Evolutionary conservation across 257 asterid genomes (phyloP), one percentile per base, ranked within the genome.

Genomic region (Nicotiana undulata): DNA sequence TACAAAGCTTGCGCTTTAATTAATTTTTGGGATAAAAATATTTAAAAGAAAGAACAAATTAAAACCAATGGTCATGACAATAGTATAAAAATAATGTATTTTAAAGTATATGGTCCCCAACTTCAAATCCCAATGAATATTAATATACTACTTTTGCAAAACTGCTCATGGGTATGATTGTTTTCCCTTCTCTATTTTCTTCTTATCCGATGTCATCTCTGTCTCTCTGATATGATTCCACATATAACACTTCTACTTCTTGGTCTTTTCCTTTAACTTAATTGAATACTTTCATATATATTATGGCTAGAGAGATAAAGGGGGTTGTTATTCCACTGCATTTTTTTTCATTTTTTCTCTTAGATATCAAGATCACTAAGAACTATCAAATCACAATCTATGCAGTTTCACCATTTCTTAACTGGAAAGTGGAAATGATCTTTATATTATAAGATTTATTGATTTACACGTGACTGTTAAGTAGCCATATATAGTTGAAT

Each of bases 161-260:
- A n/a, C n/a, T n/a, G n/a, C n/a, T n/a, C n/a, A 93, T 92, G 98
- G 98, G 98, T 95, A 90, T 49, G 79, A 8, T 82, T 84, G 77
- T 84, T 63, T 79, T 4, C 28, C 63, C 31, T 26, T 77, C 49
- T 10, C 66, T 72, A 13, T 65, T 80, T 40, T 77, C 18, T 59
- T 81, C 37, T 20, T 55, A 29, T 46, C 20, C 4, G 63, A 74
- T 24, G 40, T 49, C 61, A 74, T 24, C 16, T 46, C n/a, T n/a
- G n/a, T n/a, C n/a, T n/a, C n/a, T n/a, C 37, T 74, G 24, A 74
- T 26, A 24, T 49, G 16, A 51, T 46, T 49, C 79, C 79, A 49
- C 49, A 7, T 37, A 2, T 13, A 46, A 70, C 3, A 46, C 76
- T n/a, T n/a, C n/a, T n/a, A n/a, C n/a, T n/a, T n/a, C n/a, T n/a